phyloP scores from a whole-genome alignment of 2,329 filamentous ascomycete genomes.

The Penicillium sclerotigenum region DNA sequence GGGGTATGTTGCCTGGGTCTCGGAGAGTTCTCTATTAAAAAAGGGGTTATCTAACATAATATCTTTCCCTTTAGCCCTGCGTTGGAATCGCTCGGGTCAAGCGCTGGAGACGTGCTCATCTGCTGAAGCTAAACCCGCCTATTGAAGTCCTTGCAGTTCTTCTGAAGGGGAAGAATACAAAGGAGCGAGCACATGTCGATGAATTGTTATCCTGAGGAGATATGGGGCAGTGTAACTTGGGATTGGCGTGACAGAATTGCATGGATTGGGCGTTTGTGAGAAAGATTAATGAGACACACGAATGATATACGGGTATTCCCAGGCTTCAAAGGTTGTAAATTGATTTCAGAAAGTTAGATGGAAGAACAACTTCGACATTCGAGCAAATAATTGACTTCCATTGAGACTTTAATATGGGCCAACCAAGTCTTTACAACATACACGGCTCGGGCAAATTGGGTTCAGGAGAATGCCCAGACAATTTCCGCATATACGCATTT shows the following conservation, averaged over 20 bases:
- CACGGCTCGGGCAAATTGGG: not conserved
- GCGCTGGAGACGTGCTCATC: conserved; percentile 83
- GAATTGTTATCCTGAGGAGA: conserved; percentile 33
- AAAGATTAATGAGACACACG: conserved; percentile 4
- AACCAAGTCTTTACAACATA: no score
- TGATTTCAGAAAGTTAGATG: not conserved
- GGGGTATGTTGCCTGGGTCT: conserved; percentile 63
- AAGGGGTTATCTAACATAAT: conserved; percentile 1
- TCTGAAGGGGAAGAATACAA: conserved; percentile 56
- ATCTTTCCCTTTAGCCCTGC: conserved; percentile 62
- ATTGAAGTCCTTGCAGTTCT: conserved; percentile 87
- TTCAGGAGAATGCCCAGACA: not conserved
- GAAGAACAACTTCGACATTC: not conserved
- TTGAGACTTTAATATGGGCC: not conserved
- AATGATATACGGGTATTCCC: not conserved
- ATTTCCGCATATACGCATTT: not conserved
- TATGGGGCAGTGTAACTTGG: not conserved
- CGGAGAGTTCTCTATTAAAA: not conserved
- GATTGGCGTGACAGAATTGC: not conserved
- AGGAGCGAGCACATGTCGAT: conserved; percentile 64
- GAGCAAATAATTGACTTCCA: not conserved
- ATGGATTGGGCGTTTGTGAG: conserved; percentile 10
- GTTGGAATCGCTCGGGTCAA: conserved; percentile 77
- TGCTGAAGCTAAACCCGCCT: conserved; percentile 79
- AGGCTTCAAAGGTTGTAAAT: not conserved